Conservation (phyloP, 164 flowering plant species). For the Vitis labrusca region DNA sequence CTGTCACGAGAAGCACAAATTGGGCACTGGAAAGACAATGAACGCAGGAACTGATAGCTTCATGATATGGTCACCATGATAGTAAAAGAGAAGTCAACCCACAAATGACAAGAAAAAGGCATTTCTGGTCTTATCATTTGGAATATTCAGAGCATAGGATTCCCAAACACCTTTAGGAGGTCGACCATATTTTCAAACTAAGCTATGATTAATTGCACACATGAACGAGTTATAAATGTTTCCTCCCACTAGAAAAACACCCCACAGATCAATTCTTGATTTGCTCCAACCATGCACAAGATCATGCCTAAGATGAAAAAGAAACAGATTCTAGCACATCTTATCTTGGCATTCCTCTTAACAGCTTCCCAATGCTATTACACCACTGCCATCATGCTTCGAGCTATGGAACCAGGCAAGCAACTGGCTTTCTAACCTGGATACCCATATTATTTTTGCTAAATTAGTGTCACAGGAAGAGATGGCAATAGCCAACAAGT, state of each 20-base stretch:
- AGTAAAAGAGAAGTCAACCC: constrained; percentile 7
- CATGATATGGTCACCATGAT: background rate
- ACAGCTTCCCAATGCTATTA: background rate
- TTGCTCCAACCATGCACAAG: background rate
- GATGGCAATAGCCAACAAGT: background rate
- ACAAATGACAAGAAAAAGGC: constrained; percentile 3
- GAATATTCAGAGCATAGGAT: constrained; percentile 10
- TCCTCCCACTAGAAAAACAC: background rate
- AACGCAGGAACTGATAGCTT: background rate
- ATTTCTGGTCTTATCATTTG: background rate
- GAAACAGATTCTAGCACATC: background rate
- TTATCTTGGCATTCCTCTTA: constrained; percentile 4
- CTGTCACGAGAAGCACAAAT: background rate
- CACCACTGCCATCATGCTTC: constrained; percentile 4
- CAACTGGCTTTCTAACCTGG: background rate
- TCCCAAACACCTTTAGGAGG: constrained; percentile 13
- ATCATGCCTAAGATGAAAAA: constrained; percentile 6
- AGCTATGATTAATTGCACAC: constrained; percentile 2
- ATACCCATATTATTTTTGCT: background rate
- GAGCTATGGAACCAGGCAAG: constrained; percentile 6
- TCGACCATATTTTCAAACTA: constrained; percentile 6
- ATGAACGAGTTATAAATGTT: background rate
- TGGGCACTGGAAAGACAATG: background rate
- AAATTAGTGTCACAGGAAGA: background rate
- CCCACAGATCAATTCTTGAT: background rate